A percentile compares a stretch with the other conserved stretches of the same genome.
These are phyloP conservation scores for Kwoniella sp. DNA, from an alignment of 768 basidiomycete species.

Conservation along the genomic window DNA sequence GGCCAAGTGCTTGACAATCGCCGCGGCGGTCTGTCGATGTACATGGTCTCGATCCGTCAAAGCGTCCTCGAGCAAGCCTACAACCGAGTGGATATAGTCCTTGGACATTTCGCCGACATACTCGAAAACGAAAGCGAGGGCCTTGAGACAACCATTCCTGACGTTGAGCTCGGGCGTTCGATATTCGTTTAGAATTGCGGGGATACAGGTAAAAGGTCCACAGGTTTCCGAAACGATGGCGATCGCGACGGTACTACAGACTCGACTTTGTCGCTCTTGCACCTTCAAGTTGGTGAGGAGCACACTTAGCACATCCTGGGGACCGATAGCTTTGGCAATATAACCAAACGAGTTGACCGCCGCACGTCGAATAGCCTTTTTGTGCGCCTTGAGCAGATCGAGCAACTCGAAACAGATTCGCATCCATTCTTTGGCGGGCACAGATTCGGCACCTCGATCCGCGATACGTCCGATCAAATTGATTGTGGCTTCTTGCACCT, in stretches of 20 bases:
- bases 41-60: constrained; percentile 97
- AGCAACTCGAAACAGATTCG: constrained; percentile 98
- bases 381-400: constrained; percentile 96
- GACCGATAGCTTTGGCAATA: constrained; percentile 98
- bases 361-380: constrained; percentile 97
- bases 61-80: constrained; percentile 97
- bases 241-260: constrained; percentile 97
- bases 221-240: constrained; percentile 62
- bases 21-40: constrained; percentile 95
- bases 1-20: constrained; percentile 97
- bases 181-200: constrained; percentile 97
- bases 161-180: constrained; percentile 98
- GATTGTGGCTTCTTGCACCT: constrained; percentile 98
- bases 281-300: constrained; percentile 94
- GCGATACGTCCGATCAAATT: constrained; percentile 98
- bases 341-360: constrained; percentile 99
- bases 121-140: constrained; percentile 97
- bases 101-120: constrained; percentile 95
- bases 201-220: constrained; percentile 88
- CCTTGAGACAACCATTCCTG: constrained; percentile 96
- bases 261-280: constrained; percentile 97
- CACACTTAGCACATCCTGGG: constrained; percentile 95
- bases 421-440: constrained; percentile 99
- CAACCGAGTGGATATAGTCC: constrained; percentile 95
- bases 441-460: constrained; percentile 98